Evolutionary conservation across 2,329 filamentous ascomycete species (phyloP).

Genomic region (Setomelanomma holmii): DNA sequence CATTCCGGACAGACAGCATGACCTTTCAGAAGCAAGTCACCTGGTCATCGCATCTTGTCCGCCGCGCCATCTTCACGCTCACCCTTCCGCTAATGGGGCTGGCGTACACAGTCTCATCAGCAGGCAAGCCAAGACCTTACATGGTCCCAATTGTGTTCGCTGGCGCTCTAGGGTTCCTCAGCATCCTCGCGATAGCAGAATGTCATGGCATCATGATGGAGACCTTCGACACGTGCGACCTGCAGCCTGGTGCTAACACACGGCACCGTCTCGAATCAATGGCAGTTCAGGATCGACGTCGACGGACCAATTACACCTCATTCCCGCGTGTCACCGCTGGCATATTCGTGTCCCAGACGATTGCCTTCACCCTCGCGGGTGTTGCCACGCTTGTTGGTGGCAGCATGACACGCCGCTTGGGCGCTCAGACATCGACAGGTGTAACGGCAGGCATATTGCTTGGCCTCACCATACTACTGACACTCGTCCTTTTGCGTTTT

Average conservation of each 20-base stretch:
- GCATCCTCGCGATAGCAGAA: conserved; percentile 76
- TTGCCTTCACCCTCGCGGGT: conserved; percentile 74
- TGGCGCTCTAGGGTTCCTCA: conserved; percentile 71
- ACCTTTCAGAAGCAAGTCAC: conserved; percentile 69
- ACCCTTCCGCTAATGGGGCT: conserved; percentile 71
- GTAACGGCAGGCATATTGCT: conserved; percentile 73
- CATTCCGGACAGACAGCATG: conserved; percentile 69
- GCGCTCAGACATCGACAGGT: conserved; percentile 72
- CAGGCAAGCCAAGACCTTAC: conserved; percentile 64
- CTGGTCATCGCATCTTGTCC: conserved; percentile 76
- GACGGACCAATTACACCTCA: conserved; percentile 74
- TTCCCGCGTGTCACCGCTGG: conserved; percentile 77
- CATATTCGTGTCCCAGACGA: conserved; percentile 72
- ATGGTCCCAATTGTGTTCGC: conserved; percentile 72
- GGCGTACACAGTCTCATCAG: conserved; percentile 71
- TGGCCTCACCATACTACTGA: conserved; percentile 68
- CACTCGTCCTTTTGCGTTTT: conserved; percentile 69
- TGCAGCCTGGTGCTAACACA: conserved; percentile 73
- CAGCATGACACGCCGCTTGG: conserved; percentile 68
- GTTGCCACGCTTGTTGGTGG: conserved; percentile 73
- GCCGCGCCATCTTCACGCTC: conserved; percentile 71
- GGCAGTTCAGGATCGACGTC: conserved; percentile 52
- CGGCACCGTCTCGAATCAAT: conserved; percentile 55
- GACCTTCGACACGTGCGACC: conserved; percentile 79
- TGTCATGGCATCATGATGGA: conserved; percentile 82